A percentile compares a stretch with the other conserved stretches of the same genome.
Conservation (phyloP, 306 rosid species). For the Medicago ruthenica region DNA sequence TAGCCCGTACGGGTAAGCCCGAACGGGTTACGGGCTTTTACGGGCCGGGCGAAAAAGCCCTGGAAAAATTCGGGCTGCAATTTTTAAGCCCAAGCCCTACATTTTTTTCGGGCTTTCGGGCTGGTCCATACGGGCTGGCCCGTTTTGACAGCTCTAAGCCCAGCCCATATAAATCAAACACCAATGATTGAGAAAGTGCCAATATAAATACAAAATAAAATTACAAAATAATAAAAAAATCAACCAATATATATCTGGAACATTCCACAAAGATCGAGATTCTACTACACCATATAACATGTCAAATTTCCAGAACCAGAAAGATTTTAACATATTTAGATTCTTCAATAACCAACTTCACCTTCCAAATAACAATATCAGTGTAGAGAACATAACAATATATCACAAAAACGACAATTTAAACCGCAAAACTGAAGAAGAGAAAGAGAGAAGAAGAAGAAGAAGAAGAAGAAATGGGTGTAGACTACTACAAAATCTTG, state of each 20-base stretch:
- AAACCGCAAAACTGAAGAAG: slow-evolving; percentile 40
- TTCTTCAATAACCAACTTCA: not conserved
- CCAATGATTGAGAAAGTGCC: not conserved
- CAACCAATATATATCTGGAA: slow-evolving; percentile 52
- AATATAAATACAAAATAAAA: not conserved
- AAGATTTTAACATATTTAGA: not conserved
- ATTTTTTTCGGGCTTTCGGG: no score
- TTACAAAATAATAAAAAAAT: not conserved
- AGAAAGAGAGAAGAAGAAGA: slow-evolving; percentile 51
- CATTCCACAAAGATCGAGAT: slow-evolving; percentile 39
- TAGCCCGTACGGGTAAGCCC: no score
- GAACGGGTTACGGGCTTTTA: no score
- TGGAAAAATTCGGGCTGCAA: no score
- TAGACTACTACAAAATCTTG: slow-evolving; percentile 70
- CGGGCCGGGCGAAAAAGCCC: no score
- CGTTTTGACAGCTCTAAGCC: no score
- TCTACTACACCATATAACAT: not conserved
- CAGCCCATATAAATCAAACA: no score
- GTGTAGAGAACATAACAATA: not conserved
- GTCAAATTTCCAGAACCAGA: not conserved
- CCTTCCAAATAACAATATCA: not conserved
- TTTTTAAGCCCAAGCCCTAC: no score
- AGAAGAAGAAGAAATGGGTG: slow-evolving; percentile 53
- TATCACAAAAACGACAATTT: not conserved
- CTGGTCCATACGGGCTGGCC: no score